Evolutionary conservation across 1,284 basidiomycete species (phyloP).

Genomic region (Apiotrichum akiyoshidainum): DNA sequence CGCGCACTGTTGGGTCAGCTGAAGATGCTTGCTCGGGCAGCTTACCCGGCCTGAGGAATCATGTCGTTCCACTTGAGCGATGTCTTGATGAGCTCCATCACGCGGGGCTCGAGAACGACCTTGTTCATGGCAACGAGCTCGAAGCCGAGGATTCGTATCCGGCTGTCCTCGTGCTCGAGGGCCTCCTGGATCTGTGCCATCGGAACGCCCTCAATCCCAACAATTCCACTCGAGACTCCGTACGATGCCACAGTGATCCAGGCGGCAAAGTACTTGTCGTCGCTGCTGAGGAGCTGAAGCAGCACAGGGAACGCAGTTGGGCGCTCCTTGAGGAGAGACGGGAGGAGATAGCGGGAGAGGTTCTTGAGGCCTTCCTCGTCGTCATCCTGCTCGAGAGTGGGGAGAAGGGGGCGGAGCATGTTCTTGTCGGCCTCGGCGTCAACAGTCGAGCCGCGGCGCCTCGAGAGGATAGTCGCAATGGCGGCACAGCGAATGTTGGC

Average conservation of each 20-base stretch:
- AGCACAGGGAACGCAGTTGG: conserved; percentile 17
- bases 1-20: conserved; percentile 23
- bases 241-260: conserved; percentile 42
- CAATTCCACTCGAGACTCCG: conserved; percentile 29
- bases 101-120: conserved; percentile 20
- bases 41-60: conserved; percentile 37
- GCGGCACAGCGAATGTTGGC: conserved; percentile 27
- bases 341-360: conserved; percentile 34
- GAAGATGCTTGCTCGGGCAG: neutral
- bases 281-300: conserved; percentile 20
- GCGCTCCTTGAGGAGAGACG: conserved; percentile 26
- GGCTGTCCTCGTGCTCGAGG: conserved; percentile 29
- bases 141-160: conserved; percentile 37
- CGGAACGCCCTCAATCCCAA: conserved; percentile 27
- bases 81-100: conserved; percentile 30
- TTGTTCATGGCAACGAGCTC: conserved; percentile 34
- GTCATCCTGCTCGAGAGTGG: conserved; percentile 20
- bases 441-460: neutral
- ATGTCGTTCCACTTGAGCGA: conserved; percentile 29
- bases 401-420: conserved; percentile 28
- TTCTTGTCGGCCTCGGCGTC: conserved; percentile 4
- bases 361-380: neutral
- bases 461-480: conserved; percentile 24
- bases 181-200: conserved; percentile 26
- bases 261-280: conserved; percentile 22